These are phyloP conservation scores for Pisolithus albus DNA, from an alignment of 768 basidiomycete species.

Conservation along the genomic window DNA sequence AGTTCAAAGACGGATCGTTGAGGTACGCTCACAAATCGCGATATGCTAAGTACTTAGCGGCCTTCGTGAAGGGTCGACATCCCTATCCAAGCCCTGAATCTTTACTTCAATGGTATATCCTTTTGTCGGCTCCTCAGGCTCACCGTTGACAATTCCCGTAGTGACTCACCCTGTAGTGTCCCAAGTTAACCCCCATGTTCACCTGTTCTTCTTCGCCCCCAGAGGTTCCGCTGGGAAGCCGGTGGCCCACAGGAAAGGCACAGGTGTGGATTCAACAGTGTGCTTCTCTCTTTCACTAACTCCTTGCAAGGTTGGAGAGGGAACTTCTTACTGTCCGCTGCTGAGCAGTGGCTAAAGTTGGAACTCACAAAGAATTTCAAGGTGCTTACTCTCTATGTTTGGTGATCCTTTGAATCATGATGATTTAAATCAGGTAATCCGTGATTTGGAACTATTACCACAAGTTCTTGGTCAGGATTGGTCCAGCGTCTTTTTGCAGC, in stretches of 20 bases:
- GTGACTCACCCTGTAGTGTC: constrained; percentile 92
- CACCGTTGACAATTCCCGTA: constrained; percentile 20
- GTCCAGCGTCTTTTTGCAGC: constrained; percentile 93
- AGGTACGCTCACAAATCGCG: constrained; percentile 38
- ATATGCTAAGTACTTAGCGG: neutral
- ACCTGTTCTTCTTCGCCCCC: constrained; percentile 92
- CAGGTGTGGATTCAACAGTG: constrained; percentile 42
- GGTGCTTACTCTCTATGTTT: constrained; percentile 20
- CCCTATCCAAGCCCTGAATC: constrained; percentile 78
- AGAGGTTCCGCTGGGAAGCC: constrained; percentile 86
- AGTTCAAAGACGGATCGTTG: constrained; percentile 89
- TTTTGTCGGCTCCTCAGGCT: neutral
- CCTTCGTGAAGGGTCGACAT: constrained; percentile 72
- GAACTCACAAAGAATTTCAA: constrained; percentile 97
- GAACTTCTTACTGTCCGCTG: constrained; percentile 86
- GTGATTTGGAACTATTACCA: constrained; percentile 94
- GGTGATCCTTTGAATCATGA: constrained; percentile 1
- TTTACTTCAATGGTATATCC: constrained; percentile 74
- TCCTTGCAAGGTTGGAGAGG: constrained; percentile 77
- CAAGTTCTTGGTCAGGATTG: constrained; percentile 90
- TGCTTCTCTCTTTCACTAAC: neutral
- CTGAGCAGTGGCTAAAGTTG: constrained; percentile 91
- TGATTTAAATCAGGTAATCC: constrained; percentile 56
- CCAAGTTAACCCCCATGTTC: constrained; percentile 88
- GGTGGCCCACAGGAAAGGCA: constrained; percentile 89